These are phyloP conservation scores for Crinitomyces ghanaensis DNA, from an alignment of 805 yeast species.

Conservation along the genomic window DNA sequence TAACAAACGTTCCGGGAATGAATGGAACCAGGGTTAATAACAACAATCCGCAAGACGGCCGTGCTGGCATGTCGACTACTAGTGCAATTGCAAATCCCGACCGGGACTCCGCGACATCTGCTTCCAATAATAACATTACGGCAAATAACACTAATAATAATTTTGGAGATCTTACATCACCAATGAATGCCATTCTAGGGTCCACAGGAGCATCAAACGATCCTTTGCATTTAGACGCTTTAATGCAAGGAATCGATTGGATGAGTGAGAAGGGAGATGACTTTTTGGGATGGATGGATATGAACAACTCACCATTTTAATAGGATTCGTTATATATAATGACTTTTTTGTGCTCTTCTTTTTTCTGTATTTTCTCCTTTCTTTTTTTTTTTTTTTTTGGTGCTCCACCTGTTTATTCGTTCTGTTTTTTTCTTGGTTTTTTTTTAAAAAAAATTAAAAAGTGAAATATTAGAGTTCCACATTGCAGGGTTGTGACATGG, in stretches of 20 bases:
- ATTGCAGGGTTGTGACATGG: too few species aligned
- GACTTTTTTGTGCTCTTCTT: too few species aligned
- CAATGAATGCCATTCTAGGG: slow-evolving; percentile 13
- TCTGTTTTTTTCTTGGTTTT: too few species aligned
- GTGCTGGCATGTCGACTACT: background rate
- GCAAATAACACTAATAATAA: background rate
- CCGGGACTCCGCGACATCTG: background rate
- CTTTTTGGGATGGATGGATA: slow-evolving; percentile 85
- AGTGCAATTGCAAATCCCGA: background rate
- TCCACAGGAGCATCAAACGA: slow-evolving; percentile 19
- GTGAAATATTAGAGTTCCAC: too few species aligned
- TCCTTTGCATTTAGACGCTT: slow-evolving; percentile 19
- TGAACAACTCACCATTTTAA: too few species aligned
- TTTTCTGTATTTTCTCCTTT: too few species aligned
- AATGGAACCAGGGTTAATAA: background rate
- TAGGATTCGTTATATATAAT: too few species aligned
- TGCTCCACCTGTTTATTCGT: too few species aligned
- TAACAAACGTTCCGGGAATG: slow-evolving; percentile 1
- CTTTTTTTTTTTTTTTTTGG: too few species aligned
- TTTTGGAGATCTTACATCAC: background rate
- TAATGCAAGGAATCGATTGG: slow-evolving; percentile 72
- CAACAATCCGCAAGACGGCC: background rate
- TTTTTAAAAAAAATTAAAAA: too few species aligned
- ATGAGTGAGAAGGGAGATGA: slow-evolving; percentile 74
- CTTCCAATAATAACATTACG: too few species aligned